Conservation (phyloP, 1,139 yeast species). For the Lodderomyces beijingensis region DNA sequence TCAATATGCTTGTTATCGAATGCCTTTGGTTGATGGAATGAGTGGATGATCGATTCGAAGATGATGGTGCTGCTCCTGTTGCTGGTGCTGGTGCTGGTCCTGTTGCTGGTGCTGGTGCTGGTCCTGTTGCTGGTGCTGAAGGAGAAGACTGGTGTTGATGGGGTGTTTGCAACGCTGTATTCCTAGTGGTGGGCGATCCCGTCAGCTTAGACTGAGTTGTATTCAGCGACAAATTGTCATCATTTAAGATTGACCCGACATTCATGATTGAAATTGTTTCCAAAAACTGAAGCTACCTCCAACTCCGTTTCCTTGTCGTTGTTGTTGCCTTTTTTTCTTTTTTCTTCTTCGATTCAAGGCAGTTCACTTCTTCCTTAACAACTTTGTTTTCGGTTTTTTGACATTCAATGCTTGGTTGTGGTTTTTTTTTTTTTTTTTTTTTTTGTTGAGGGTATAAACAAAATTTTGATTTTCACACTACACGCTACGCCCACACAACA, state of each 20-base stretch:
- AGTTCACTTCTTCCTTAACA: too few species aligned
- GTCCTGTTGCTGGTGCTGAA: constrained; percentile 4
- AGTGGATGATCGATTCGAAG: constrained; percentile 4
- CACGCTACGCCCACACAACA: too few species aligned
- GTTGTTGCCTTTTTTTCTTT: too few species aligned
- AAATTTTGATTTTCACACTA: too few species aligned
- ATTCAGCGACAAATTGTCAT: constrained; percentile 29
- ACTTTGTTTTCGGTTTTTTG: too few species aligned
- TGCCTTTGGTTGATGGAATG: constrained; percentile 22
- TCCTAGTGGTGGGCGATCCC: constrained; percentile 3
- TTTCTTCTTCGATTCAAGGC: too few species aligned
- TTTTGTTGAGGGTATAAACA: too few species aligned
- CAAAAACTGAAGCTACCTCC: neutral
- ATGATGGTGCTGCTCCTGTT: constrained; percentile 3
- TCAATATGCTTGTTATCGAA: constrained; percentile 27
- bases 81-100: constrained; percentile 2
- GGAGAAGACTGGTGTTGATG: neutral
- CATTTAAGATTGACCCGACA: constrained; percentile 45
- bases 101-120: constrained; percentile 5
- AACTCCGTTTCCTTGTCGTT: constrained; percentile 1
- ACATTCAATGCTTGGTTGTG: too few species aligned
- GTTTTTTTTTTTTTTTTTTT: too few species aligned
- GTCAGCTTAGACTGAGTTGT: constrained; percentile 3
- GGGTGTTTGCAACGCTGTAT: too few species aligned
- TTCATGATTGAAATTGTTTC: constrained; percentile 26